Conservation (phyloP, 495 filamentous ascomycete genomes). For the Penicillium angulare region DNA sequence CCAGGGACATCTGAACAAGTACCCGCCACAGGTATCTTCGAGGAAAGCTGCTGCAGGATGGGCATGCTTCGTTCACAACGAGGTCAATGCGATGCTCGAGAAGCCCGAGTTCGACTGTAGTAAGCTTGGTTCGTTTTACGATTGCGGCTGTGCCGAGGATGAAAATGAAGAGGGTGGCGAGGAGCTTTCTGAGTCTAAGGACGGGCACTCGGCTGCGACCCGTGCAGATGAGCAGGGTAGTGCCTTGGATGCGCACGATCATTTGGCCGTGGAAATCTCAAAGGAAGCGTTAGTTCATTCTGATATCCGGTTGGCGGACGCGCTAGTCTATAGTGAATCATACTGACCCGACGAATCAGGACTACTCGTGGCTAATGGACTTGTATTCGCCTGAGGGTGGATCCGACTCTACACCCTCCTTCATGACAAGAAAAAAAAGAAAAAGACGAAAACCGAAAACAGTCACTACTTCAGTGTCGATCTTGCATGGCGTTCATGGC, state of each 20-base stretch:
- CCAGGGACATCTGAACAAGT: constrained; percentile 73
- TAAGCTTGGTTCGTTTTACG: constrained; percentile 88
- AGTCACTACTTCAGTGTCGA: background rate
- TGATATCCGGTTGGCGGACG: background rate
- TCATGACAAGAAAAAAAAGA: background rate
- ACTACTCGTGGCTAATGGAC: background rate
- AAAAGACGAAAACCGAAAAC: too few species aligned
- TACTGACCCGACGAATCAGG: background rate
- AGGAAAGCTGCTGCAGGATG: constrained; percentile 82
- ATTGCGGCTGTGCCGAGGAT: constrained; percentile 91
- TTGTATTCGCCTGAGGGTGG: background rate
- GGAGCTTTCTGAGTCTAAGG: background rate
- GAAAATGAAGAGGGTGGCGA: constrained; percentile 28
- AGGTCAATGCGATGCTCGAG: constrained; percentile 82
- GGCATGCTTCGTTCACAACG: constrained; percentile 94
- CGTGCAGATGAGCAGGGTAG: constrained; percentile 6
- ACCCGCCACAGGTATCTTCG: constrained; percentile 86
- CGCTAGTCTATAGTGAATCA: background rate
- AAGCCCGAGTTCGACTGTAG: constrained; percentile 86
- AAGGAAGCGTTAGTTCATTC: constrained; percentile 38
- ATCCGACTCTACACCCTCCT: background rate
- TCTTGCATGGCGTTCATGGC: background rate
- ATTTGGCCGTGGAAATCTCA: constrained; percentile 38
- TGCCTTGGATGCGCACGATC: constrained; percentile 10
- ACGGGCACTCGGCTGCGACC: constrained; percentile 2